Evolutionary conservation across 2,329 filamentous ascomycete species (phyloP).

Genomic region (Venturia nashicola): DNA sequence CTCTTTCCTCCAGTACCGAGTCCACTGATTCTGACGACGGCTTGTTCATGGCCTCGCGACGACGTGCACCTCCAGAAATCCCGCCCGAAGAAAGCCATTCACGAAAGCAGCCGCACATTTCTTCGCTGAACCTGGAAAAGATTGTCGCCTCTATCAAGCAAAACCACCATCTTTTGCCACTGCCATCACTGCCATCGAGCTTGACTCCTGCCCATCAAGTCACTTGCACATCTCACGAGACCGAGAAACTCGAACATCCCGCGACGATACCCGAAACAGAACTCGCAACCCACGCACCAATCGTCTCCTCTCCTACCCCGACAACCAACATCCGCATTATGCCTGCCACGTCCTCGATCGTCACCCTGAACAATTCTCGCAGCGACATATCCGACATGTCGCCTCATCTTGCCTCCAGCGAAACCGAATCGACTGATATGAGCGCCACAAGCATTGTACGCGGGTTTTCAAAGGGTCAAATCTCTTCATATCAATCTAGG

Average conservation of each 20-base stretch:
- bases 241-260: neutral
- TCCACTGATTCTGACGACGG: slow-evolving; percentile 30
- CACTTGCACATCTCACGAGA: slow-evolving; percentile 1
- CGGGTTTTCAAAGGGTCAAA: slow-evolving; percentile 70
- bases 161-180: slow-evolving; percentile 53
- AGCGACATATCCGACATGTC: slow-evolving; percentile 25
- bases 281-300: slow-evolving; percentile 17
- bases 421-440: slow-evolving; percentile 49
- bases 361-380: slow-evolving; percentile 23
- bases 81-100: slow-evolving; percentile 56
- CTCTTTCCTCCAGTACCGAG: slow-evolving; percentile 34
- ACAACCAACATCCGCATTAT: slow-evolving; percentile 39
- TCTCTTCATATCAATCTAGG: slow-evolving; percentile 54
- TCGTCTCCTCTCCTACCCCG: slow-evolving; percentile 19
- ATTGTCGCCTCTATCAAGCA: slow-evolving; percentile 89
- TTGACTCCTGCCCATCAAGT: slow-evolving; percentile 15
- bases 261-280: slow-evolving; percentile 16
- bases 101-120: slow-evolving; percentile 74
- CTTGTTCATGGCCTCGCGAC: slow-evolving; percentile 26
- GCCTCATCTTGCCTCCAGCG: slow-evolving; percentile 41
- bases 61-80: slow-evolving; percentile 50
- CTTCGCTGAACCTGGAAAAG: slow-evolving; percentile 83
- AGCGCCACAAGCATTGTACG: slow-evolving; percentile 62
- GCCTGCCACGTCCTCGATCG: slow-evolving; percentile 47
- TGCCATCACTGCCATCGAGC: slow-evolving; percentile 34